Evolutionary conservation across 441 rosid species (phyloP).

Genomic region (Francoa sonchifolia): DNA sequence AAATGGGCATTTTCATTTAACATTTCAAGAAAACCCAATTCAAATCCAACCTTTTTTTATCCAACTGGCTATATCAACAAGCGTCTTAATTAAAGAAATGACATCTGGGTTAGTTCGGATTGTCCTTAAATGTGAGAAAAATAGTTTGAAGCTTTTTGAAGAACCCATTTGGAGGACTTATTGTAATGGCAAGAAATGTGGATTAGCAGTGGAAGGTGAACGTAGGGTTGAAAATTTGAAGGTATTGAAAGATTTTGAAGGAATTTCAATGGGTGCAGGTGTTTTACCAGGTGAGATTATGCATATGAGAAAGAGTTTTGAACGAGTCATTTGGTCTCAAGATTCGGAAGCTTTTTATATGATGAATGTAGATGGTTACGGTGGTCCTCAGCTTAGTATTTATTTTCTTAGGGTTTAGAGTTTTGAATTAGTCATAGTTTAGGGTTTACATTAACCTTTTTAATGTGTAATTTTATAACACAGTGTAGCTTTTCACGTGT

Average conservation of each 20-base stretch:
- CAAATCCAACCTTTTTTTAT: conserved; percentile 73
- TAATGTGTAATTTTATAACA: too few species aligned
- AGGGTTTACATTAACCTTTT: too few species aligned
- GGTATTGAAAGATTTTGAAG: conserved; percentile 71
- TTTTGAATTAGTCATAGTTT: too few species aligned
- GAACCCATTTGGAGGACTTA: conserved; percentile 87
- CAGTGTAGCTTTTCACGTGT: too few species aligned
- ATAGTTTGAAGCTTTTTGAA: conserved; percentile 49
- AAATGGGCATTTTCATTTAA: conserved; percentile 85
- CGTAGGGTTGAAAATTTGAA: conserved; percentile 60
- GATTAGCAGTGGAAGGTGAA: conserved; percentile 67
- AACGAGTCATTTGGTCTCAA: conserved; percentile 84
- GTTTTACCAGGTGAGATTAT: conserved; percentile 79
- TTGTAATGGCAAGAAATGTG: conserved; percentile 82
- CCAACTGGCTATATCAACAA: conserved; percentile 81
- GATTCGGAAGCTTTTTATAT: conserved; percentile 97
- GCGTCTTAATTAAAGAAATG: conserved; percentile 78
- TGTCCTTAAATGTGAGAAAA: conserved; percentile 61
- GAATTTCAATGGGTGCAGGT: conserved; percentile 95
- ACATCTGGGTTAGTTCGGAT: conserved; percentile 88
- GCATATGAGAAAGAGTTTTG: conserved; percentile 96
- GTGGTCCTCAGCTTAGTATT: conserved; percentile 93
- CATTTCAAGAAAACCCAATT: conserved; percentile 66
- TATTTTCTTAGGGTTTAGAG: conserved; percentile 65
- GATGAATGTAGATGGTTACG: conserved; percentile 98